Evolutionary conservation across 768 basidiomycete genomes (phyloP).

Genomic region (Suillus discolor): DNA sequence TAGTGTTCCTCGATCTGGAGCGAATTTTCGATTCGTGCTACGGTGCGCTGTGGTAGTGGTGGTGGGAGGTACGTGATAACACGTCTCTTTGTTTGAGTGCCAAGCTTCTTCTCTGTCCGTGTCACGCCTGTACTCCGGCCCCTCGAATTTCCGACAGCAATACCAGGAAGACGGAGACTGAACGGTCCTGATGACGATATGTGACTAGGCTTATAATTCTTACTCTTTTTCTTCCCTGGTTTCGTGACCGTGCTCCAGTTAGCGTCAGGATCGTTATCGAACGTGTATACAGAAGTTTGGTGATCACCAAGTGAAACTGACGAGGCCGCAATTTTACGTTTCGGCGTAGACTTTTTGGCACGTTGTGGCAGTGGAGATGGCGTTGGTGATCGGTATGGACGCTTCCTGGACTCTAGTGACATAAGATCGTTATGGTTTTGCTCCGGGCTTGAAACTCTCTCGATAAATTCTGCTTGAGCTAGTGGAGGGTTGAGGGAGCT

Average conservation of each 20-base stretch:
- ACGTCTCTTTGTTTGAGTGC: slow-evolving; percentile 15
- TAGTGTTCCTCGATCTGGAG: background rate
- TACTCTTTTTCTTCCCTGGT: slow-evolving; percentile 8
- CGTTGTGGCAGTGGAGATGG: slow-evolving; percentile 11
- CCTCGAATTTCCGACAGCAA: background rate
- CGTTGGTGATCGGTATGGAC: background rate
- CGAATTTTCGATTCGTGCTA: background rate
- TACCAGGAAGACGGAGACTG: slow-evolving; percentile 24
- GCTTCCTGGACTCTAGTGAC: background rate
- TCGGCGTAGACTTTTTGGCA: slow-evolving; percentile 6
- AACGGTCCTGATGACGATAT: slow-evolving; percentile 24
- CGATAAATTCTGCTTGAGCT: background rate
- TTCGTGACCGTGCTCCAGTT: slow-evolving; percentile 12
- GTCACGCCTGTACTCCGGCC: background rate
- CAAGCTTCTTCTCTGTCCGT: slow-evolving; percentile 3
- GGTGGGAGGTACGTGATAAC: slow-evolving; percentile 34
- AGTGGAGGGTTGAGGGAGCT: background rate
- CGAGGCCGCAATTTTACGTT: background rate
- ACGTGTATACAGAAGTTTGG: slow-evolving; percentile 20
- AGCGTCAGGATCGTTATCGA: slow-evolving; percentile 25
- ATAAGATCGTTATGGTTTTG: background rate
- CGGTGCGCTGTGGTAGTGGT: slow-evolving; percentile 10
- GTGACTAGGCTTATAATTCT: slow-evolving; percentile 3
- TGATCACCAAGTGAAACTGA: background rate
- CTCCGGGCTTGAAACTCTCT: slow-evolving; percentile 4